Evolutionary conservation across 495 filamentous ascomycete species (phyloP), one percentile per base, ranked within the genome.

Genomic region (Penicilliopsis zonata): DNA sequence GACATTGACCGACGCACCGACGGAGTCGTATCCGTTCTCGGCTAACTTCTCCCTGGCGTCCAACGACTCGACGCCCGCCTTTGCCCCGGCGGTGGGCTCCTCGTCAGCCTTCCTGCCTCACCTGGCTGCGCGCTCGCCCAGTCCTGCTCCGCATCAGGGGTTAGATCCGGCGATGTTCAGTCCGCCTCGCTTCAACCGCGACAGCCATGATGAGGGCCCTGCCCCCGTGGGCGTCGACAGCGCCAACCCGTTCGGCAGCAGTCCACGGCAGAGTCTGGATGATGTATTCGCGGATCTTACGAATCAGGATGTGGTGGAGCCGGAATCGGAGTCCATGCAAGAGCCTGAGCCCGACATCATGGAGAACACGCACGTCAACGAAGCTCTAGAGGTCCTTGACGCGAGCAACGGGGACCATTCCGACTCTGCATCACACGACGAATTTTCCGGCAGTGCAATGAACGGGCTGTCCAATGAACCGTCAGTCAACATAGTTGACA

Each of bases 271-370:
- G 30, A 53, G 63, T 22, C 35, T 65, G 19, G 61, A 63, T 29
- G 61, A 67, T 36, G 52, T 67, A 8, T 67, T 67, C 41, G 61
- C 61, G 5, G 61, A 65, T 18, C 32, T 67, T 19, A 67, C 61
- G 0, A 67, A 67, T 28, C 54, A 67, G 41, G 61, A 65, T 33
- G 44, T 38, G 4, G 57, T 29, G 4, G 44, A 48, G 19, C 41
- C 20, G 13, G 41, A 60, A 29, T 37, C 41, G 0, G 46, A 55
- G 30, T 41, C 47, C 8, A 61, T 63, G 52, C 59, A 63, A 30
- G 22, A 24, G 7, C 22, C 22, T 7, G 28, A 30, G n/a, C 16
- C 16, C 9, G 34, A 53, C 28, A 40, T 46, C 9, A 62, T 65
- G 54, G 61, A 65, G 30, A 67, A 63, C 35, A 54, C 53, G 6